Base-by-base conservation (phyloP, 2,329 filamentous ascomycete species). In the Calonectria honghensis region DNA sequence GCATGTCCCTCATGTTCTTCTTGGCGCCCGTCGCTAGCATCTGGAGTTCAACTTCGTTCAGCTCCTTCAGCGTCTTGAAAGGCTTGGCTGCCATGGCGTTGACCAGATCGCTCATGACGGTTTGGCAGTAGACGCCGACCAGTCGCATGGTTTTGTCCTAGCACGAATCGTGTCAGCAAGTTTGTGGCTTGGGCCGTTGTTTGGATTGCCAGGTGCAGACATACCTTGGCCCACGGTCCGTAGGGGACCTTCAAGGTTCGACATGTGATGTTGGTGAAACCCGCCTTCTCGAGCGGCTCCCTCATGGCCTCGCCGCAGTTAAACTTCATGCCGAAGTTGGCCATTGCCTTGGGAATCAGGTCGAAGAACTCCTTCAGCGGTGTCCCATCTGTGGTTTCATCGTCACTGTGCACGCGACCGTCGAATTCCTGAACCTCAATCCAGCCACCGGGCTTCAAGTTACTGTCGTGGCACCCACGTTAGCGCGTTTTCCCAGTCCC, bases 391-490 rank as follows among this genome's bases (percentile, higher is more conserved):
- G 80, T 74, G 2, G 85, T 84, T 27, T 76, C 82, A 35, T 86
- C 85, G 70, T 87, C 85, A 68, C 83, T 86, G 48, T 82, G 79
- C n/a, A 85, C 80, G n/a, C 79, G 79, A 6, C 80, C 82, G 48
- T 85, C 83, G 18, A 86, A 81, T 48, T 88, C 86, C 37, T 86
- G 78, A 6, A 79, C 76, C 32, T 79, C 78, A 1, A 79, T 73
- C 78, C 78, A 79, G 0, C 57, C 78, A 0, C 78, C 78, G 6
- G 78, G 78, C 0, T 72, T 74, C 63, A 80, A 65, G 1, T 79
- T 75, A 0, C 78, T 79, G 0, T 2, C 20, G 3, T 41, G 29
- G 32, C 45, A 7, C 6, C 3, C 27, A 24, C 11, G 31, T 59
- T n/a, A 68, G 66, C 39, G 16, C 10, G 0, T 3, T 16, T 16